Evolutionary conservation across 129 eudicot species (phyloP).

Genomic region (Lactuca sativa): DNA sequence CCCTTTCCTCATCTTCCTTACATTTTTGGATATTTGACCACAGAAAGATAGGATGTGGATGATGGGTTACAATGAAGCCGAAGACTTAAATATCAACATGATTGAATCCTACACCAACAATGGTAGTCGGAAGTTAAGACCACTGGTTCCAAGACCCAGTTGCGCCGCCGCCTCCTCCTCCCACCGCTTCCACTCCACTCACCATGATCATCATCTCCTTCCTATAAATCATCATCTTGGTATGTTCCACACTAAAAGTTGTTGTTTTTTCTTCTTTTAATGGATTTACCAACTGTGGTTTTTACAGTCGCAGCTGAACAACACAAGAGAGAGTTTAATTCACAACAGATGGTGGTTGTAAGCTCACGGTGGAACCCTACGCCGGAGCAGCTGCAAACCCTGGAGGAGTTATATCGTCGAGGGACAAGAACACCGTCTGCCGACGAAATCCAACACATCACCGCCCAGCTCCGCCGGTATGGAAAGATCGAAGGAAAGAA

Average conservation of each 20-base stretch:
- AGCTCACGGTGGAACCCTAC: constrained; percentile 93
- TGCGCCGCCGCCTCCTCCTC: constrained; percentile 25
- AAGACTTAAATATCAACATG: constrained; percentile 47
- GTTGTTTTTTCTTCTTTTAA: background rate
- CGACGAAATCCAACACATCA: constrained; percentile 78
- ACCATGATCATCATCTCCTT: constrained; percentile 46
- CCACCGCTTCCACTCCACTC: constrained; percentile 16
- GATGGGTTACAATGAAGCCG: constrained; percentile 75
- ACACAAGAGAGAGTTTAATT: constrained; percentile 48
- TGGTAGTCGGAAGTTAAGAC: constrained; percentile 51
- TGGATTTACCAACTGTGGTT: background rate
- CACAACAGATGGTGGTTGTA: constrained; percentile 66
- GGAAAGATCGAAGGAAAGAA: constrained; percentile 91
- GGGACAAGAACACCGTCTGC: constrained; percentile 86
- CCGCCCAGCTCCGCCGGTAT: constrained; percentile 69
- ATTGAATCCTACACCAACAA: constrained; percentile 43
- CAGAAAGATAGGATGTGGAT: constrained; percentile 54
- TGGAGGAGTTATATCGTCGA: constrained; percentile 69
- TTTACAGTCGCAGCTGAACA: constrained; percentile 41
- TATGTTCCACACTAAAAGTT: constrained; percentile 3
- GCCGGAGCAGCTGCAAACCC: constrained; percentile 73
- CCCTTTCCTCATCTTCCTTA: constrained; percentile 19
- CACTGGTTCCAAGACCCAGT: constrained; percentile 50
- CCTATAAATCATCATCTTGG: constrained; percentile 58
- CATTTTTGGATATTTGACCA: constrained; percentile 20